Base-by-base conservation (phyloP, 495 filamentous ascomycete species). In the Tuber melanosporum region DNA sequence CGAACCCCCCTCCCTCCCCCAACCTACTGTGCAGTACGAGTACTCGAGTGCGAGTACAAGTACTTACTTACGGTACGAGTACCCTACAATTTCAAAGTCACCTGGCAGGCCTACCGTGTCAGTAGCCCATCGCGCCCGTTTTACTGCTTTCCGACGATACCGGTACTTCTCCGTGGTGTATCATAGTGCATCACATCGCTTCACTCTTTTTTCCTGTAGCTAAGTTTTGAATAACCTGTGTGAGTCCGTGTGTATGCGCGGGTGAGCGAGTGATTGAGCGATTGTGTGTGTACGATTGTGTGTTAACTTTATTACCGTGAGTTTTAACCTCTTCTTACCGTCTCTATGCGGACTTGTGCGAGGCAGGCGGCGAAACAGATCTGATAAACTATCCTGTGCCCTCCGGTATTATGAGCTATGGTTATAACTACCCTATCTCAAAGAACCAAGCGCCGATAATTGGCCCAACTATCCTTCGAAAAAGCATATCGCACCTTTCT, bases 331-430 rank as follows among this genome's bases (percentile, higher is more conserved):
- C 26, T 66, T 66, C 57, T 66, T 66, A 32, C 57, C 57, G 57
- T 66, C 26, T 66, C 57, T 66, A 66, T 66, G 57, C 57, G 57
- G 17, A 36, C 26, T 36, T 66, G 57, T 66, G 6, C 57, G 26
- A 66, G 57, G 57, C 57, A 66, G 57, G 57, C 57, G 57, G 57
- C 57, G 57, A 66, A 66, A 66, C 57, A 66, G 26, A 66, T 66
- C 57, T 66, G 57, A 7, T 66, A 41, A 1, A 41, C 39, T 41
- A 66, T 66, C 57, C 32, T 19, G 52, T 66, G 57, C 32, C 57
- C 57, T 17, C 14, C 1, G 26, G 14, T 66, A 14, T 19, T 36
- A 15, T 36, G 14, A 12, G 26, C 57, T 66, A 3, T 66, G 26
- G 26, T 3, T 66, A 66, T 26, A 26, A 14, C 57, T 66, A 36